Base-by-base conservation (phyloP, 2,329 filamentous ascomycete species). In the Neurospora crassa region DNA sequence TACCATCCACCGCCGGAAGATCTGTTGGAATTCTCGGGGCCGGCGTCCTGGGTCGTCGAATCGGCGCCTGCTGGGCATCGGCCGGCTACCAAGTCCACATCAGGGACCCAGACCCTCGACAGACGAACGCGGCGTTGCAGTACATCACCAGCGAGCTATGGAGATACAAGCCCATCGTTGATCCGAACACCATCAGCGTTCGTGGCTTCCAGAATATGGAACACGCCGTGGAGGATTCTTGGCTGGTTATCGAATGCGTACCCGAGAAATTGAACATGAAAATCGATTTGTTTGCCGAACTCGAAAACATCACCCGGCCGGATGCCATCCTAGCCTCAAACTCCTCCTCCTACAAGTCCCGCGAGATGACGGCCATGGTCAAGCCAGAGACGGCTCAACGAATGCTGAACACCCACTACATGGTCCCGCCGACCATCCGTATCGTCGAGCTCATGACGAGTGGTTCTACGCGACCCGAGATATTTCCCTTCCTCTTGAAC, bases 401-500 rank as follows among this genome's bases (percentile, higher is more conserved):
- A 0, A 78, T 86, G 2, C 75, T 85, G 45, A 87, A 88, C 73
- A 84, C 82, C 72, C 85, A 87, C 69, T 87, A 79, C 71, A 47
- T 70, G 4, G 29, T 67, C 12, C 84, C 84, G 0, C 84, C 82
- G 0, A 75, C 76, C n/a, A 81, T 80, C 73, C 74, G 76, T n/a
- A 78, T 83, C 2, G 85, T 87, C 2, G 86, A 88, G 75, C 77
- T 88, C 7, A 88, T 88, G 86, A 86, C 85, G 0, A 77, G 81
- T 70, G 85, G 85, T 0, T 74, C 79, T 29, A 88, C 86, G 0
- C 73, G 80, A 11, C 70, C 74, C 0, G 77, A 73, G 1, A 81
- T 87, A 5, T 82, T 87, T 67, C 79, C 81, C 0, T 86, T 86
- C 72, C 72, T 88, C 63, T 78, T 78, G 2, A 78, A 82, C 18